Evolutionary conservation across 1,139 yeast species (phyloP).

Genomic region (Taiozyma sp.): DNA sequence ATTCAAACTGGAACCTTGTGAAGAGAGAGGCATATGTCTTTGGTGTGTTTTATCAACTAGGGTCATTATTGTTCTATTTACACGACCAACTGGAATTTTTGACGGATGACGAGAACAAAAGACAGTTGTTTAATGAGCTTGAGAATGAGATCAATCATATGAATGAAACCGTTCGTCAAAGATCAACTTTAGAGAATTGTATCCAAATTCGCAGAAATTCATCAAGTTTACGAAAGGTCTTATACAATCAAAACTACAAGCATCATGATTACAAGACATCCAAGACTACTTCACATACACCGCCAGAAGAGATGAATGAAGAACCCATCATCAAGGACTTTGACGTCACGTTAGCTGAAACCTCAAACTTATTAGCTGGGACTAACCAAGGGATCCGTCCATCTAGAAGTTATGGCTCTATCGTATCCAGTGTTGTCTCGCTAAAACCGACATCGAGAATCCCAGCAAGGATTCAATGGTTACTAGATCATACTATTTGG

Average conservation of each 20-base stretch:
- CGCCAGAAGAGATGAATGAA: neutral
- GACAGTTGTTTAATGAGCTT: neutral
- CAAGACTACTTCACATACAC: neutral
- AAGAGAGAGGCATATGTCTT: constrained; percentile 19
- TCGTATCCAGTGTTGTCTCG: neutral
- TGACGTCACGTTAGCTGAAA: neutral
- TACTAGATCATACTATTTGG: constrained; percentile 5
- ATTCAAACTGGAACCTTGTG: constrained; percentile 20
- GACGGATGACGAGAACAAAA: constrained; percentile 7
- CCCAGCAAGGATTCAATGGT: constrained; percentile 1
- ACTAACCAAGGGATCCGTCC: neutral
- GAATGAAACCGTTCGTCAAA: constrained; percentile 13
- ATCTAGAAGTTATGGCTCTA: neutral
- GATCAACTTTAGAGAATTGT: constrained; percentile 21
- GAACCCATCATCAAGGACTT: neutral
- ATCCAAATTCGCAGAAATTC: constrained; percentile 21
- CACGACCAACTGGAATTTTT: constrained; percentile 12
- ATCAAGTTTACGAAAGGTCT: constrained; percentile 14
- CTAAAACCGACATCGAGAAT: neutral
- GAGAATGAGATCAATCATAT: constrained; percentile 4
- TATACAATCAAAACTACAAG: constrained; percentile 13
- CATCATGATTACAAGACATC: neutral
- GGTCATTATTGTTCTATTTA: constrained; percentile 10
- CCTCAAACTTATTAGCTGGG: neutral
- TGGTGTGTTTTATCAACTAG: constrained; percentile 16